phyloP scores from a whole-genome alignment of 768 basidiomycete genomes.

The Termitomyces sp. region DNA sequence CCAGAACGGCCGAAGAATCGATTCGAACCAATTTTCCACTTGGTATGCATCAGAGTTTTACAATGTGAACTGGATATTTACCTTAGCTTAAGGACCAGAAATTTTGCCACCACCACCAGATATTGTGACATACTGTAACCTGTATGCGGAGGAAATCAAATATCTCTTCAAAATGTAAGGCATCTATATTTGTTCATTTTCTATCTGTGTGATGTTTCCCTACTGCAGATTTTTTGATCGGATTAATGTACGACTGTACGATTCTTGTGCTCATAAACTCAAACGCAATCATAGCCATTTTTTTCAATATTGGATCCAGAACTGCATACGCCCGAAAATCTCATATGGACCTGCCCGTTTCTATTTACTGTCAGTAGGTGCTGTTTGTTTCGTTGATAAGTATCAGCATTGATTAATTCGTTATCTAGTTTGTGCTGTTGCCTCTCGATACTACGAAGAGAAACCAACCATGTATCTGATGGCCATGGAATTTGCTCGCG shows the following conservation, averaged over 20 bases:
- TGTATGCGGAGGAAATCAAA: conserved; percentile 46
- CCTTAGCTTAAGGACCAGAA: background rate
- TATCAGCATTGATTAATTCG: background rate
- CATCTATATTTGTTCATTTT: background rate
- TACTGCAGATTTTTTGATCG: conserved; percentile 42
- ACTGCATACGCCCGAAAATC: conserved; percentile 46
- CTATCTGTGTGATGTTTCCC: background rate
- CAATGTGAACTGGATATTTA: background rate
- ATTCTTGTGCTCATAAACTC: conserved; percentile 12
- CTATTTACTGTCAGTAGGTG: conserved; percentile 56
- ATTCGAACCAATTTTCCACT: conserved; percentile 27
- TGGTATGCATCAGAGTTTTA: conserved; percentile 16
- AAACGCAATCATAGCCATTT: conserved; percentile 36
- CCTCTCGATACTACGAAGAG: conserved; percentile 57
- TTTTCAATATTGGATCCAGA: conserved; percentile 54
- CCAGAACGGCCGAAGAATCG: conserved; percentile 31
- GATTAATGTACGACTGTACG: conserved; percentile 39
- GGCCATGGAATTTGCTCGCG: conserved; percentile 58
- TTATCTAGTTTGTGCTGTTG: conserved; percentile 57
- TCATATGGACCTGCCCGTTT: conserved; percentile 52
- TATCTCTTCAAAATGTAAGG: conserved; percentile 50
- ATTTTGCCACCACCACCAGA: conserved; percentile 30
- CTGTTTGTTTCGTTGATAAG: background rate
- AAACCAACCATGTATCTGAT: conserved; percentile 50
- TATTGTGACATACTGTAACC: conserved; percentile 39